Conservation (phyloP, 2,329 filamentous ascomycete species). For the Aureobasidium musti region DNA sequence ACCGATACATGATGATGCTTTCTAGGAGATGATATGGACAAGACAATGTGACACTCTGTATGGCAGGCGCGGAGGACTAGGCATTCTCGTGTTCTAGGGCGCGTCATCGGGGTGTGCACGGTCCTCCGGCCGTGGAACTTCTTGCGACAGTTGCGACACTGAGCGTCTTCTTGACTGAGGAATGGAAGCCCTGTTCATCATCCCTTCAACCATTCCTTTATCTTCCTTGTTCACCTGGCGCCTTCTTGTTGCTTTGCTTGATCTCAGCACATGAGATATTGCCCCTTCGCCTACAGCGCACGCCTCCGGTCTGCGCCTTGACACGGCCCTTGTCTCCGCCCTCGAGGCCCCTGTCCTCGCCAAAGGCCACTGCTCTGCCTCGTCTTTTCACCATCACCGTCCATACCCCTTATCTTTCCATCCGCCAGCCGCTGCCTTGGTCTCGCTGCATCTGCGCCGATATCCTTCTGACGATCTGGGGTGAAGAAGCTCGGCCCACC, state of each 20-base stretch:
- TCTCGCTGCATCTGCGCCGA: not conserved
- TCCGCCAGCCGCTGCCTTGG: not conserved
- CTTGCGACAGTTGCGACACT: slow-evolving; percentile 4
- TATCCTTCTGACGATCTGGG: not conserved
- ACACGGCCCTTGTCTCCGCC: not conserved
- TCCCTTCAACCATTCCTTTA: slow-evolving; percentile 23
- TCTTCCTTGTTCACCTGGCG: not conserved
- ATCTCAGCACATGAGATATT: not conserved
- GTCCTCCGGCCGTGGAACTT: not conserved
- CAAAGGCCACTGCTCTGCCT: not conserved
- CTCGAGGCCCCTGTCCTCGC: slow-evolving; percentile 23
- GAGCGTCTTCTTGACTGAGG: slow-evolving; percentile 2
- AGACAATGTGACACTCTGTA: not conserved
- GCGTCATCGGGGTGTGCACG: not conserved
- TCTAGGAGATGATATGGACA: not conserved
- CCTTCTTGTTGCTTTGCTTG: not conserved
- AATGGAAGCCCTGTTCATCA: slow-evolving; percentile 5
- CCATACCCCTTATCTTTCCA: not conserved
- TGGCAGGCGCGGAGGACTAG: not conserved
- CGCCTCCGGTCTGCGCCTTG: not conserved
- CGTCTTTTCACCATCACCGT: not conserved
- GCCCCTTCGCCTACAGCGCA: not conserved
- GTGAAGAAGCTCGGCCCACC: slow-evolving; percentile 8
- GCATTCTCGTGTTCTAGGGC: not conserved
- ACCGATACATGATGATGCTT: no score